Evolutionary conservation across 768 basidiomycete genomes (phyloP).

Genomic region (Asterophora lycoperdoides): DNA sequence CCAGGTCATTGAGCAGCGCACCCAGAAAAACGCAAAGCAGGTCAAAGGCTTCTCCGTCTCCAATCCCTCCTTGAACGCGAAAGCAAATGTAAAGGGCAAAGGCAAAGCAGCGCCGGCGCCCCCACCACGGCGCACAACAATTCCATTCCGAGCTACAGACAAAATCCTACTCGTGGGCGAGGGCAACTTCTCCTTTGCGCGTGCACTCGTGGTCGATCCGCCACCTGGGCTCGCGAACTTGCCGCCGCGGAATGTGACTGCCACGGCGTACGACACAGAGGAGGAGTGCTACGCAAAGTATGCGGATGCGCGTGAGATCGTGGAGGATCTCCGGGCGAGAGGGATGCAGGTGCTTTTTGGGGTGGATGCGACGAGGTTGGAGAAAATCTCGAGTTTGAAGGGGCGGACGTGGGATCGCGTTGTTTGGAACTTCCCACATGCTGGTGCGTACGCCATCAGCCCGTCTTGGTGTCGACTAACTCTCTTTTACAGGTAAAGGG

Average conservation of each 20-base stretch:
- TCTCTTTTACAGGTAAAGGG: constrained; percentile 58
- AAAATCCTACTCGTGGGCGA: constrained; percentile 82
- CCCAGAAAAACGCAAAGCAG: constrained; percentile 28
- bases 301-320: constrained; percentile 60
- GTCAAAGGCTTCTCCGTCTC: constrained; percentile 15
- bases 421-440: constrained; percentile 96
- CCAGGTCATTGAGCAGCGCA: constrained; percentile 47
- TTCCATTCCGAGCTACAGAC: constrained; percentile 65
- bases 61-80: neutral
- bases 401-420: constrained; percentile 70
- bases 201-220: constrained; percentile 55
- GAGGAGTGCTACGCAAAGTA: constrained; percentile 79
- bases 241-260: constrained; percentile 65
- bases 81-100: constrained; percentile 28
- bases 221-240: constrained; percentile 48
- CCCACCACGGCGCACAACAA: constrained; percentile 37
- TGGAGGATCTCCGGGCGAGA: constrained; percentile 45
- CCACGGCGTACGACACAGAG: constrained; percentile 84
- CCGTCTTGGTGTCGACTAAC: neutral
- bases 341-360: constrained; percentile 75
- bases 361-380: constrained; percentile 80
- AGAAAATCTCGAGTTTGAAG: constrained; percentile 53
- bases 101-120: constrained; percentile 32
- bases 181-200: constrained; percentile 92
- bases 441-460: constrained; percentile 44